Percentiles rank a stretch among this genome's conserved stretches.
These are phyloP conservation scores for Hymenoscyphus linearis DNA, from an alignment of 2,329 filamentous ascomycete genomes.

Conservation along the genomic window DNA sequence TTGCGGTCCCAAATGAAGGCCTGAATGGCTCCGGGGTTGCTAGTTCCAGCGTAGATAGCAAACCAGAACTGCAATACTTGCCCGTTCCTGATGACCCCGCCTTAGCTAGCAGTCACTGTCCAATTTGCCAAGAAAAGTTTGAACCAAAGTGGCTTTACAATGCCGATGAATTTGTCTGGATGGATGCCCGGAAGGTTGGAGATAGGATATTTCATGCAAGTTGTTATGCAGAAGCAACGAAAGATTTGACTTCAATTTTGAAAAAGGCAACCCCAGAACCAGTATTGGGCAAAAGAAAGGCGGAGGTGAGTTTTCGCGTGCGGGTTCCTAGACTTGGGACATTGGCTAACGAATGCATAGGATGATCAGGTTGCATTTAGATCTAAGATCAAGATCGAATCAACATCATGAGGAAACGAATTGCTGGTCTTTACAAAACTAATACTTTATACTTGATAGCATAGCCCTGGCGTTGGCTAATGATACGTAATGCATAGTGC, in stretches of 20 bases:
- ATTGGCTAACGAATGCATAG: conserved; percentile 11
- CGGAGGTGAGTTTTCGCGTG: conserved; percentile 45
- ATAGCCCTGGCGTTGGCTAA: conserved; percentile 11
- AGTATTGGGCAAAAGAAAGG: conserved; percentile 69
- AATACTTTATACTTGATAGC: background rate
- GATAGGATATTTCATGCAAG: conserved; percentile 82
- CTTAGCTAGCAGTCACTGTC: conserved; percentile 72
- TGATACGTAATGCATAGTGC: background rate
- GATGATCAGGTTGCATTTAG: conserved; percentile 27
- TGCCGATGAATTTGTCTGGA: conserved; percentile 95
- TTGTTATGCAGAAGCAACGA: conserved; percentile 78
- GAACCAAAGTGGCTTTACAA: conserved; percentile 89
- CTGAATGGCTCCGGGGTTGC: conserved; percentile 36
- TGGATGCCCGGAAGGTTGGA: conserved; percentile 76
- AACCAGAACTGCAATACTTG: conserved; percentile 63
- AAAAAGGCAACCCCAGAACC: conserved; percentile 55
- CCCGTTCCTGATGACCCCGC: conserved; percentile 75
- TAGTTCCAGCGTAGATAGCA: conserved; percentile 37
- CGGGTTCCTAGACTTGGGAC: background rate
- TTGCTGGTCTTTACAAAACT: background rate
- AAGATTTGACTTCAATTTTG: conserved; percentile 48
- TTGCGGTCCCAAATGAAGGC: conserved; percentile 36
- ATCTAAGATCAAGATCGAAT: conserved; percentile 30
- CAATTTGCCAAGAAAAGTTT: conserved; percentile 94
- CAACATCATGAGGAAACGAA: conserved; percentile 8